phyloP scores from a whole-genome alignment of 2,329 filamentous ascomycete genomes.

The Clarireedia sp. region DNA sequence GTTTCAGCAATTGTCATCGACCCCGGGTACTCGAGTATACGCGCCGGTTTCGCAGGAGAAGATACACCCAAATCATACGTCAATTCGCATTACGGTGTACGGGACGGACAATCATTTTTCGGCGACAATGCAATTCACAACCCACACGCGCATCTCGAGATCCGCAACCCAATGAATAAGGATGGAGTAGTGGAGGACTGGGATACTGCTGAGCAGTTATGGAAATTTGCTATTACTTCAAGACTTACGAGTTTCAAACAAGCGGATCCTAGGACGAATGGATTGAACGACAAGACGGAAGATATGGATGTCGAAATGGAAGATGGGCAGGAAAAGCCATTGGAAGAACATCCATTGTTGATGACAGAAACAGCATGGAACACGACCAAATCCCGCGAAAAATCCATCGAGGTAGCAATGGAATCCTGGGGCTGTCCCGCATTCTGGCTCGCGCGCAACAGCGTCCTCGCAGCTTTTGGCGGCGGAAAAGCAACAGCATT shows the following conservation, averaged over 20 bases:
- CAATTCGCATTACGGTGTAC: slow-evolving; percentile 76
- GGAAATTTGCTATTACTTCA: slow-evolving; percentile 88
- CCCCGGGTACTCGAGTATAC: slow-evolving; percentile 81
- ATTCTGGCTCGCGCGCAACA: slow-evolving; percentile 85
- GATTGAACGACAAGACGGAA: slow-evolving; percentile 58
- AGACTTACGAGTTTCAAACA: slow-evolving; percentile 72
- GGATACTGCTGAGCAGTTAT: slow-evolving; percentile 82
- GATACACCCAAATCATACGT: slow-evolving; percentile 91
- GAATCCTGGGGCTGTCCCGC: slow-evolving; percentile 93
- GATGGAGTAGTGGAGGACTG: slow-evolving; percentile 94
- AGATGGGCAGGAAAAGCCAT: slow-evolving; percentile 62
- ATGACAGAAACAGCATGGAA: slow-evolving; percentile 97
- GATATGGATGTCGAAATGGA: slow-evolving; percentile 41
- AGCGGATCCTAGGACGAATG: slow-evolving; percentile 64
- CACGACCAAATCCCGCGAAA: slow-evolving; percentile 76
- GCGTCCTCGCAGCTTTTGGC: slow-evolving; percentile 84
- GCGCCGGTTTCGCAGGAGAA: slow-evolving; percentile 95
- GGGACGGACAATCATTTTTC: slow-evolving; percentile 55
- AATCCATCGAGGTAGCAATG: slow-evolving; percentile 92
- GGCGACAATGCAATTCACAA: slow-evolving; percentile 86
- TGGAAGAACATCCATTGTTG: slow-evolving; percentile 83
- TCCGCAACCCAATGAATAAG: slow-evolving; percentile 84
- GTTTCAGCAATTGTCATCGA: slow-evolving; percentile 96
- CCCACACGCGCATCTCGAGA: slow-evolving; percentile 66
- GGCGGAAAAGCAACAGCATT: slow-evolving; percentile 89